Evolutionary conservation across 1,284 basidiomycete species (phyloP).

Genomic region (Sphagnurus paluster): DNA sequence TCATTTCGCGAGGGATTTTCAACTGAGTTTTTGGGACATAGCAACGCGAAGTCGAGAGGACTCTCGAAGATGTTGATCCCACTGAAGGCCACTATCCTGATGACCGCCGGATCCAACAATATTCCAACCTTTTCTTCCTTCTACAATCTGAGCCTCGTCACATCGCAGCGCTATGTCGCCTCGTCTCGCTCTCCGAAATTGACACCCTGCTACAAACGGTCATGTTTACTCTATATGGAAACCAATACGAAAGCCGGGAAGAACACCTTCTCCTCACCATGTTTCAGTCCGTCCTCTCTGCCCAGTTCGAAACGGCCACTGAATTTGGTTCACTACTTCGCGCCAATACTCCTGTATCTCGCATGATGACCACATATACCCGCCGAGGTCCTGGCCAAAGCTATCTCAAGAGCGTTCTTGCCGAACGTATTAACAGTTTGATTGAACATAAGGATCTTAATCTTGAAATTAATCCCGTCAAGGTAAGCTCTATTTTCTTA

Average conservation of each 20-base stretch:
- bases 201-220: slow-evolving; percentile 99
- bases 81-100: slow-evolving; percentile 90
- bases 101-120: slow-evolving; percentile 91
- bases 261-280: slow-evolving; percentile 98
- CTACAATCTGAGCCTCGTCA: slow-evolving; percentile 97
- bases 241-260: slow-evolving; percentile 98
- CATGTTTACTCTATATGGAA: slow-evolving; percentile 99
- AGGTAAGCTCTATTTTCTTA: slow-evolving; percentile 51
- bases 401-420: slow-evolving; percentile 95
- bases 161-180: slow-evolving; percentile 94
- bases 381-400: slow-evolving; percentile 96
- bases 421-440: slow-evolving; percentile 96
- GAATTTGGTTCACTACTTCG: slow-evolving; percentile 97
- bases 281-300: slow-evolving; percentile 98
- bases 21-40: slow-evolving; percentile 28
- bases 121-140: slow-evolving; percentile 98
- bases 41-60: slow-evolving; percentile 93
- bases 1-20: slow-evolving; percentile 8
- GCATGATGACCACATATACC: slow-evolving; percentile 99
- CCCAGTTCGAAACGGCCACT: slow-evolving; percentile 97
- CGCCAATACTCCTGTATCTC: slow-evolving; percentile 97
- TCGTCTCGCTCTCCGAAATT: slow-evolving; percentile 95
- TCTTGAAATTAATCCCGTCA: slow-evolving; percentile 97
- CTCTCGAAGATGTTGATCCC: slow-evolving; percentile 92
- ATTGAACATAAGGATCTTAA: slow-evolving; percentile 99